These are phyloP conservation scores for Malus orientalis DNA, from an alignment of 306 rosid genomes.

Conservation along the genomic window DNA sequence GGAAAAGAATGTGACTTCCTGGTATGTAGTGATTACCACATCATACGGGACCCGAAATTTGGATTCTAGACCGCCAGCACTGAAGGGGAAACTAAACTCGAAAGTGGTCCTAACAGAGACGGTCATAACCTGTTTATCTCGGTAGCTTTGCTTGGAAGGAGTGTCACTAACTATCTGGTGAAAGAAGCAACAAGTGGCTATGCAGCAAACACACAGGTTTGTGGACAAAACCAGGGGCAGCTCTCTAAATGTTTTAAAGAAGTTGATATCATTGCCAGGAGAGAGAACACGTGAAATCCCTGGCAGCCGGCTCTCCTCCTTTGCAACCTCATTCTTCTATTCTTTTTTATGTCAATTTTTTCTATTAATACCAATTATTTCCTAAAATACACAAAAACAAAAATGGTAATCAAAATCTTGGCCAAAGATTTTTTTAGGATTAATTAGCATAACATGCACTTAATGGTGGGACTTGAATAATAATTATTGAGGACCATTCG, in stretches of 20 bases:
- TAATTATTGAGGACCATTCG: background rate
- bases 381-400: background rate
- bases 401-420: background rate
- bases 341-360: background rate
- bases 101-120: background rate
- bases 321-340: background rate
- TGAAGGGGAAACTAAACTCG: background rate
- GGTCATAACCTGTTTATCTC: background rate
- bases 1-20: background rate
- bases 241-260: background rate
- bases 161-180: background rate
- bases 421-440: background rate
- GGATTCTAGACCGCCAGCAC: background rate
- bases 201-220: constrained; percentile 6
- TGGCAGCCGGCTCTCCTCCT: background rate
- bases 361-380: background rate
- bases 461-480: background rate
- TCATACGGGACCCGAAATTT: background rate
- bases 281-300: background rate
- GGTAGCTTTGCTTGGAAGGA: background rate
- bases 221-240: background rate
- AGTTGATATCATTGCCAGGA: constrained; percentile 1
- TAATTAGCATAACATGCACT: background rate
- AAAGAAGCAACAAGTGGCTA: background rate
- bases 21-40: background rate